phyloP scores from a whole-genome alignment of 2,329 filamentous ascomycete species.

The Fusarium keratoplasticum region DNA sequence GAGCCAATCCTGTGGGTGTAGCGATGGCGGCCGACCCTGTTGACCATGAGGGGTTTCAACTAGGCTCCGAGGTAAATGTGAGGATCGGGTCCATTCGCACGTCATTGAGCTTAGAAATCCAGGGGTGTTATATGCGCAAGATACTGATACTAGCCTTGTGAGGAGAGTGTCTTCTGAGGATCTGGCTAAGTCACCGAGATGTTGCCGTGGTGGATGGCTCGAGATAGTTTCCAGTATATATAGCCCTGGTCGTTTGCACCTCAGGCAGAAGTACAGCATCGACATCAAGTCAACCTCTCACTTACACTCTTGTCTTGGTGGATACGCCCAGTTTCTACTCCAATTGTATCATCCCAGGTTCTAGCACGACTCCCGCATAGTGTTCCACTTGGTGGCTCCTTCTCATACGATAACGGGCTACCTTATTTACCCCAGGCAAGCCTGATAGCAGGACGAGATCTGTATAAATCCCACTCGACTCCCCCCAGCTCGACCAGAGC shows the following conservation, averaged over 20 bases:
- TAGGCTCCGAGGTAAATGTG: background rate
- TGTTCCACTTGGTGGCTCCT: slow-evolving; percentile 5
- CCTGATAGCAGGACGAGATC: background rate
- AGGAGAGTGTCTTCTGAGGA: background rate
- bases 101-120: slow-evolving; percentile 19
- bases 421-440: background rate
- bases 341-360: background rate
- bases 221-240: background rate
- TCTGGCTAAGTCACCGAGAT: background rate
- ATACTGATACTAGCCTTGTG: background rate
- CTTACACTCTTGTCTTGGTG: background rate
- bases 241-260: background rate
- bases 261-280: background rate
- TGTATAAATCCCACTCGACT: slow-evolving; percentile 17
- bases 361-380: background rate
- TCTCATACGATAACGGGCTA: slow-evolving; percentile 3
- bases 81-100: slow-evolving; percentile 6
- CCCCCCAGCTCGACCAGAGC: background rate
- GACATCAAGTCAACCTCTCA: background rate
- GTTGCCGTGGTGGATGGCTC: background rate
- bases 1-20: background rate
- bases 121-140: background rate
- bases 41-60: background rate
- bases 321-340: background rate
- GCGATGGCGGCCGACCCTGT: background rate